Conservation (phyloP, 768 basidiomycete genomes). For the Tricholomella constricta region DNA sequence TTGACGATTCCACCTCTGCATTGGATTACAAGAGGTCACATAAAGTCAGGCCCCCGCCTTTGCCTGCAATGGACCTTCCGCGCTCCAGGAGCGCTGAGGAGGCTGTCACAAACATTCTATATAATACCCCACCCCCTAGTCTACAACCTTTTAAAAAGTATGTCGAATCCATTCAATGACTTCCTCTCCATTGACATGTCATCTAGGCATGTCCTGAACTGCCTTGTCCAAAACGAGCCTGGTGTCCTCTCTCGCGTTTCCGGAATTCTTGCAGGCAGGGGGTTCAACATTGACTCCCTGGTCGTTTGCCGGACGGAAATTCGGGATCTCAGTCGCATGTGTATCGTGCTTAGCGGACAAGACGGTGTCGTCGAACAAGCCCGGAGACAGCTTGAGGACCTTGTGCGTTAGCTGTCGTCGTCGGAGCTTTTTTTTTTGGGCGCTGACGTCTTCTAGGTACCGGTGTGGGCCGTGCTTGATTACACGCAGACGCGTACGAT, state of each 20-base stretch:
- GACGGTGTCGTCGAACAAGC: slow-evolving; percentile 99
- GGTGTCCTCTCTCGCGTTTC: slow-evolving; percentile 99
- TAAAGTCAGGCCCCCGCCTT: slow-evolving; percentile 72
- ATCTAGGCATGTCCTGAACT: slow-evolving; percentile 90
- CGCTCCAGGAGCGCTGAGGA: slow-evolving; percentile 87
- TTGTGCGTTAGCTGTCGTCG: slow-evolving; percentile 55
- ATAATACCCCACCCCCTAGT: slow-evolving; percentile 93
- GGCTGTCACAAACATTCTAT: slow-evolving; percentile 96
- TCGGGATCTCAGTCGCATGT: slow-evolving; percentile 96
- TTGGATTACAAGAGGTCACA: slow-evolving; percentile 87
- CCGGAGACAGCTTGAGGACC: slow-evolving; percentile 91
- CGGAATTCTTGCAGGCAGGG: slow-evolving; percentile 94
- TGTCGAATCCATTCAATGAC: slow-evolving; percentile 21
- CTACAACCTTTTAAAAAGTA: slow-evolving; percentile 92
- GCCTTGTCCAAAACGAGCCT: slow-evolving; percentile 98
- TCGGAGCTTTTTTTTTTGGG: not conserved
- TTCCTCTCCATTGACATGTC: slow-evolving; percentile 3
- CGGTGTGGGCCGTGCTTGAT: slow-evolving; percentile 98
- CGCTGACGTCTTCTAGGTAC: slow-evolving; percentile 61
- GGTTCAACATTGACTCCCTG: slow-evolving; percentile 98
- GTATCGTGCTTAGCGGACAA: slow-evolving; percentile 94
- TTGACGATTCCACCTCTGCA: slow-evolving; percentile 93
- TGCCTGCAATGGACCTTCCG: slow-evolving; percentile 85
- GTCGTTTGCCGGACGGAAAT: slow-evolving; percentile 99
- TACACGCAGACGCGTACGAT: slow-evolving; percentile 94